phyloP scores from a whole-genome alignment of 2,329 filamentous ascomycete species.

The Aspergillus sp. region DNA sequence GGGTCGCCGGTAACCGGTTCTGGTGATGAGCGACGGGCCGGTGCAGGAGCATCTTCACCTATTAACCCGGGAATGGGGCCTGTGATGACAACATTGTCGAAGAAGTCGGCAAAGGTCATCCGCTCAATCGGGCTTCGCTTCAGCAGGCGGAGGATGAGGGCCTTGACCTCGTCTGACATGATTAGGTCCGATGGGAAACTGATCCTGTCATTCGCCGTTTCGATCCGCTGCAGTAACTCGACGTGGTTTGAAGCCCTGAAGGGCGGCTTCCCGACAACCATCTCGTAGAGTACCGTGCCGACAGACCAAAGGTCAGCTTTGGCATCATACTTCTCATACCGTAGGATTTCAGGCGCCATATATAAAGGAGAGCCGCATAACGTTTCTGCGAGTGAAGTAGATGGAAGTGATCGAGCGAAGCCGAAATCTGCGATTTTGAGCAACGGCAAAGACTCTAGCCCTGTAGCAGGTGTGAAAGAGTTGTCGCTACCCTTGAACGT shows the following conservation, averaged over 20 bases:
- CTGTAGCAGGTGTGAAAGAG: constrained; percentile 78
- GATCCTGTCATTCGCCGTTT: constrained; percentile 83
- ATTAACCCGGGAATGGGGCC: constrained; percentile 79
- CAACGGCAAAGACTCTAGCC: constrained; percentile 85
- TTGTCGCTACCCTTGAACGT: constrained; percentile 80
- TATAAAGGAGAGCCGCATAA: constrained; percentile 96
- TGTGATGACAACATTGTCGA: constrained; percentile 72
- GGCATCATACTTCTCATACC: constrained; percentile 96
- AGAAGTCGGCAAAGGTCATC: constrained; percentile 85
- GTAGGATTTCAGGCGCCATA: constrained; percentile 97
- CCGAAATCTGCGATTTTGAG: constrained; percentile 98
- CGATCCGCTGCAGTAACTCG: constrained; percentile 88
- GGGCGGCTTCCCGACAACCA: constrained; percentile 87
- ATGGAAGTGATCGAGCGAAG: constrained; percentile 90
- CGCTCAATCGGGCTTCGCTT: constrained; percentile 86
- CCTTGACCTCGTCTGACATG: constrained; percentile 77
- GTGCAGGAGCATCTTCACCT: constrained; percentile 69
- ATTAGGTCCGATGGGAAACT: constrained; percentile 75
- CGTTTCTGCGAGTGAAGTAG: constrained; percentile 91
- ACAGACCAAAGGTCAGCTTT: constrained; percentile 98
- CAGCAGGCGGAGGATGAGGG: constrained; percentile 76
- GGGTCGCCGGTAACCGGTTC: constrained; percentile 20
- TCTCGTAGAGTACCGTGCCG: constrained; percentile 92
- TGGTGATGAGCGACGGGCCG: constrained; percentile 24
- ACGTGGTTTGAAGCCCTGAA: constrained; percentile 95